Base-by-base conservation (phyloP, 495 filamentous ascomycete species). In the Emericellopsis terricola region DNA sequence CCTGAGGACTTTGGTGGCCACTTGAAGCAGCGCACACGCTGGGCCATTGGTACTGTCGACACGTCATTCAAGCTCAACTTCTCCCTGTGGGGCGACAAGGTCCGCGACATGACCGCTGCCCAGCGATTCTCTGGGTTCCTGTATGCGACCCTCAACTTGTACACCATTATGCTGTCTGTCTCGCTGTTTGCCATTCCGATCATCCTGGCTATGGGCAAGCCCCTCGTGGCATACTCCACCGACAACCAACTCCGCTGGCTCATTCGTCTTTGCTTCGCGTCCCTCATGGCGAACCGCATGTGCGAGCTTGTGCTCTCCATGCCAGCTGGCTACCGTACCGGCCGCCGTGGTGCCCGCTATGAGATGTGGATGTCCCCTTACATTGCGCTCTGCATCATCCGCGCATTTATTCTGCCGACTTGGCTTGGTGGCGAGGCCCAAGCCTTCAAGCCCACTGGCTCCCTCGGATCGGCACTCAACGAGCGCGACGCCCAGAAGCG, bases 1-100 rank as follows among this genome's bases (percentile, higher is more conserved):
- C 67, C 66, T 0, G 66, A 63, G 9, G 50, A 59, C 19, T 62
- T 51, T 34, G 49, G 46, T 29, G 52, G 53, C 26, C 62, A 66
- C 35, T 42, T 69, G 24, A 69, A 68, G 45, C 65, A 69, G 46
- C 52, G 64, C 20, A 62, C 57, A 9, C 54, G 62, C 32, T 69
- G 63, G 62, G 56, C 46, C 18, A 39, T 50, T 35, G 59, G 60
- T 29, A 62, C 56, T 10, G 51, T 64, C 9, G 53, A 63, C 27
- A 64, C 51, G 2, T 50, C 60, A 3, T 43, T 54, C 37, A 55
- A 59, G 42, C 38, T 64, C 19, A 62, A 59, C 37, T 64, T 63
- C 43, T 60, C 50, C 34, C 45, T 61, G 10, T 62, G 39, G 40
- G 57, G 57, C 23, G 46, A 55, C 13, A 47, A 42, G 8, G 48